These are phyloP conservation scores for Penicillium sp. DNA, from an alignment of 2,329 filamentous ascomycete genomes.

Conservation along the genomic window DNA sequence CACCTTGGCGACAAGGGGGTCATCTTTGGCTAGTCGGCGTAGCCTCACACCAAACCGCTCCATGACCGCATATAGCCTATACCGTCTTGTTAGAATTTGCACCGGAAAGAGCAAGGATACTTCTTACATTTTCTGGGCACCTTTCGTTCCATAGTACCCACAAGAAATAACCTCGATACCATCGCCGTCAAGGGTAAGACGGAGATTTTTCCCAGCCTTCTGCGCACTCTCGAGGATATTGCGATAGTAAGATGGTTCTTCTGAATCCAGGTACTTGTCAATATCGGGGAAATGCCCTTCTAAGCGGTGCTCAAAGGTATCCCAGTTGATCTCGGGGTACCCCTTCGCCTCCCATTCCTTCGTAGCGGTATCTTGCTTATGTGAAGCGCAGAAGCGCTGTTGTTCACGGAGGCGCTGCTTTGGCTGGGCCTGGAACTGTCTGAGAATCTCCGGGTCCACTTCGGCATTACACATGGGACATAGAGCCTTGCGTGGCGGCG, in stretches of 20 bases:
- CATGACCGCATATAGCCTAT: slow-evolving; percentile 60
- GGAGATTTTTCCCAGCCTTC: slow-evolving; percentile 60
- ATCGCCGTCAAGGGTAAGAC: slow-evolving; percentile 51
- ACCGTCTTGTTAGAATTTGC: background rate
- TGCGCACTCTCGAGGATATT: slow-evolving; percentile 57
- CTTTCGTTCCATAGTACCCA: slow-evolving; percentile 81
- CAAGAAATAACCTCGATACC: slow-evolving; percentile 61
- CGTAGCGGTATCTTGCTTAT: slow-evolving; percentile 59
- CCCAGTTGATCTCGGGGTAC: slow-evolving; percentile 75
- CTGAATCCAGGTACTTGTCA: slow-evolving; percentile 58
- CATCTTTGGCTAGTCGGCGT: slow-evolving; percentile 62
- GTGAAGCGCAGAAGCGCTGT: slow-evolving; percentile 61
- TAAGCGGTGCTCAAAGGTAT: slow-evolving; percentile 60
- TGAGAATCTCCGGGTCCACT: slow-evolving; percentile 59
- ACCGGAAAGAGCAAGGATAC: background rate
- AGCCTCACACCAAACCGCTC: slow-evolving; percentile 60
- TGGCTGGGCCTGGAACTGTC: slow-evolving; percentile 48
- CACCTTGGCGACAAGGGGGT: slow-evolving; percentile 65
- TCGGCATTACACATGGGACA: slow-evolving; percentile 69
- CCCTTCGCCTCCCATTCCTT: slow-evolving; percentile 52
- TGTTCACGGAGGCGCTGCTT: slow-evolving; percentile 39
- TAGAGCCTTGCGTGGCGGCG: slow-evolving; percentile 26
- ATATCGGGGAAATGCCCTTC: slow-evolving; percentile 57
- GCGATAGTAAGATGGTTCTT: slow-evolving; percentile 60
- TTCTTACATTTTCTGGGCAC: slow-evolving; percentile 66